Evolutionary conservation across 73 alveolate genomes (phyloP), one percentile per base, ranked within the genome.

Genomic region (Paramecium sexaurelia): DNA sequence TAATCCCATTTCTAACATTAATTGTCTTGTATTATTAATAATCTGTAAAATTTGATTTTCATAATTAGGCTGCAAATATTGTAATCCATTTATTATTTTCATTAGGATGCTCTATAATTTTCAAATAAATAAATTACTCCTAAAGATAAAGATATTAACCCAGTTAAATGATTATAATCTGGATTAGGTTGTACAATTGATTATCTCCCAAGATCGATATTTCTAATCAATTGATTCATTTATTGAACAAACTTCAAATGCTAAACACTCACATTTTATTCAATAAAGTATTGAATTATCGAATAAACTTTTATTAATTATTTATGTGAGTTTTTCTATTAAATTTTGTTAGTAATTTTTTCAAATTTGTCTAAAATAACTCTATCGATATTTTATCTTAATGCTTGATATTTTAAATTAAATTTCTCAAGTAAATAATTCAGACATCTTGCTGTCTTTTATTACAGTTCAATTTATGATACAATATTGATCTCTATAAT

Each of bases 381-480:
- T 32, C 26, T 19, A 61, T 61, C 83, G 7, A 61, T 61, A 32
- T 61, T 61, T 0, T 61, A n/a, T 26, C 83, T 61, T 24, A 61
- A 61, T 61, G 39, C 39, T 61, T 61, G 26, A 32, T 61, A 61
- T 24, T 61, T 61, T 27, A 61, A 61, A 61, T 61, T 61, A 32
- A 61, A 61, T 61, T 61, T 61, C 6, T 61, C 83, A 61, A 61
- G 83, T 45, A 61, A 61, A 61, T 61, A 61, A 61, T 61, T 61
- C 20, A 61, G 17, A 13, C 83, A 61, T 61, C 45, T 61, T 4
- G 83, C 83, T 61, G 83, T 61, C 26, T 61, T 61, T 26, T 7
- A 26, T 61, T 61, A 11, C 9, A 61, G 43, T 61, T 61, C 83
- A 22, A 61, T 61, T 29, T 61, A 61, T 29, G 83, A 61, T 26